Base-by-base conservation (phyloP, 257 asterid species). In the Vinca minor region DNA sequence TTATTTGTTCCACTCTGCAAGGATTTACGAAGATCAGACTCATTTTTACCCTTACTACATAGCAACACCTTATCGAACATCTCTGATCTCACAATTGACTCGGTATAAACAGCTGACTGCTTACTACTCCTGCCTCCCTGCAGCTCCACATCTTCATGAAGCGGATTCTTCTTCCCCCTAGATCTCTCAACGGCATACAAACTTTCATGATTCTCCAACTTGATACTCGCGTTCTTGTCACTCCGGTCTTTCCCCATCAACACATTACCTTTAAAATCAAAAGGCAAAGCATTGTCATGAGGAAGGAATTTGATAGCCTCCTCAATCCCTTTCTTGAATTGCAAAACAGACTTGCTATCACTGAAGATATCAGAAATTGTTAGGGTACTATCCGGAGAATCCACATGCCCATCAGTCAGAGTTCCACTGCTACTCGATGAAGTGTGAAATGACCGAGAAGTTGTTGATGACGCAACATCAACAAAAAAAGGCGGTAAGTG, bases 241-340 rank as follows among this genome's bases (percentile, higher is more conserved):
- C 69, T 65, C 23, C 36, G 69, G 70, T 65, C 74, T 72, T 69
- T 74, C 46, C 63, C 74, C 62, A 63, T 3, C 10, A 71, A 71
- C 18, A 67, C 60, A 47, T 56, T 55, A 44, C 66, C 62, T 49
- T 46, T 61, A 59, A 55, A 70, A 68, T 66, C 70, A 41, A 57
- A 55, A 25, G 73, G 9, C 61, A 79, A 74, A 21, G 70, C 57
- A 65, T 74, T 72, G 36, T 74, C 74, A 29, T 62, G 57, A 49
- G 88, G 85, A 67, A 85, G 87, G 74, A 85, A 87, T 58, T 73
- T 83, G 54, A 72, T 78, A 23, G 91, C 87, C 74, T 83, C 95
- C 76, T 83, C 88, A 23, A 64, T 73, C 6, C 36, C 0, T 8
- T 76, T 85, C 68, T 72, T 76, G 55, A 83, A 88, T 59, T 86